These are phyloP conservation scores for Pyropia haitanensis DNA, from an alignment of 23 red algal species.

Conservation along the genomic window DNA sequence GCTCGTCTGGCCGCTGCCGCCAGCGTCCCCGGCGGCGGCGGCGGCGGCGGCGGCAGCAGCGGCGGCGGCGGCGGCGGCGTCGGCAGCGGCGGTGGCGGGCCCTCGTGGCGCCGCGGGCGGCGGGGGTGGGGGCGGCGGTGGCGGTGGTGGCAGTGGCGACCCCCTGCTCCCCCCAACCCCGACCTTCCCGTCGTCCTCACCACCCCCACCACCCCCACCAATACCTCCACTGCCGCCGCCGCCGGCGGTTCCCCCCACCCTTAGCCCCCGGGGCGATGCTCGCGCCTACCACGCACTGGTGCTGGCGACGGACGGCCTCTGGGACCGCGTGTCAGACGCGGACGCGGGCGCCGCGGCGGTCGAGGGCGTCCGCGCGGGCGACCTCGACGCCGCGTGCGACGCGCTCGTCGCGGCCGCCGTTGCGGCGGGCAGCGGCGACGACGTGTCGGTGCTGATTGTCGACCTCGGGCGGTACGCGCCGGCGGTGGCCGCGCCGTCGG, in stretches of 20 bases:
- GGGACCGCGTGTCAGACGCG: slow-evolving; percentile 32
- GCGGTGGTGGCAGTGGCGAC: no score
- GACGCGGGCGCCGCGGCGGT: slow-evolving; percentile 17
- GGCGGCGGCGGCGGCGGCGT: no score
- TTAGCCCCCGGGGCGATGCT: no score
- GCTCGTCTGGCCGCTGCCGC: not conserved
- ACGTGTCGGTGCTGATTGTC: slow-evolving; percentile 50
- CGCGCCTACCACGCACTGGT: slow-evolving; percentile 32
- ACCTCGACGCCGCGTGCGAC: slow-evolving; percentile 27
- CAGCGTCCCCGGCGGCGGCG: not conserved
- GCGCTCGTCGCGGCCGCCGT: slow-evolving; percentile 28
- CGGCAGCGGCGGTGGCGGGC: no score
- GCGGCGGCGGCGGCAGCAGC: no score
- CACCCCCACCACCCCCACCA: no score
- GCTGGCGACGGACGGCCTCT: slow-evolving; percentile 68
- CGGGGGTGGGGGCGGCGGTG: no score
- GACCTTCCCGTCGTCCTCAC: no score
- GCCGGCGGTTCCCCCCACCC: no score
- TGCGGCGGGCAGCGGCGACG: slow-evolving; percentile 24
- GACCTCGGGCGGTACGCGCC: slow-evolving; percentile 17
- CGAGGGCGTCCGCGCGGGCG: not conserved
- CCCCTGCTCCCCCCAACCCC: no score
- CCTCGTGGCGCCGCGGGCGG: no score
- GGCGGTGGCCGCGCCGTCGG: not conserved
- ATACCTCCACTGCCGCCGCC: not conserved